Percentiles rank a stretch among this genome's conserved stretches.
Evolutionary conservation across 2,329 filamentous ascomycete genomes (phyloP).

Genomic region (Botrytis sinoallii): DNA sequence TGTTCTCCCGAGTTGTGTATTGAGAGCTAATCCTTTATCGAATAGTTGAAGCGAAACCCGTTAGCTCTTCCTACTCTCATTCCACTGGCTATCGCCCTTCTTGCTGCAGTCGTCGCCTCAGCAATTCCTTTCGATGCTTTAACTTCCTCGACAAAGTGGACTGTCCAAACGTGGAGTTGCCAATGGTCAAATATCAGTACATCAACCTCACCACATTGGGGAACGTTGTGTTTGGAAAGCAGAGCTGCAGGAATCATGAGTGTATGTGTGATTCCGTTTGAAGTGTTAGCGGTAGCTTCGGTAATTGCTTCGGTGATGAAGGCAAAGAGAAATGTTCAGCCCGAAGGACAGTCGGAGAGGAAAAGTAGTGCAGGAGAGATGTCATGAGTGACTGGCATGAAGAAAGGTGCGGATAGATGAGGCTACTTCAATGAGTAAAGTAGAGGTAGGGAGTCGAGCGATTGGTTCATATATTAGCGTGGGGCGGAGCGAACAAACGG

Average conservation of each 20-base stretch:
- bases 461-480: not conserved
- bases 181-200: conserved; percentile 56
- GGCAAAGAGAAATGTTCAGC: conserved; percentile 43
- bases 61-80: conserved; percentile 36
- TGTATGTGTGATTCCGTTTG: conserved; percentile 55
- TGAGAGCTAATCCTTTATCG: not conserved
- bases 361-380: conserved; percentile 35
- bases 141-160: conserved; percentile 50
- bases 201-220: conserved; percentile 52
- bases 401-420: not conserved
- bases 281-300: conserved; percentile 47
- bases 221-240: conserved; percentile 55
- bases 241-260: conserved; percentile 52
- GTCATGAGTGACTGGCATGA: conserved; percentile 24
- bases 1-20: not conserved
- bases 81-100: conserved; percentile 44
- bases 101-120: conserved; percentile 51
- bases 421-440: not conserved
- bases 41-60: conserved; percentile 26
- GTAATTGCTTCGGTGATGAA: conserved; percentile 46
- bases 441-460: not conserved
- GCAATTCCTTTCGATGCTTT: conserved; percentile 58
- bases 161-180: conserved; percentile 61
- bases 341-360: conserved; percentile 27
- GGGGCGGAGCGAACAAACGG: not conserved